Evolutionary conservation across 73 alveolate species (phyloP), one percentile per base, ranked within the genome.

Genomic region (Breviolum minutum): DNA sequence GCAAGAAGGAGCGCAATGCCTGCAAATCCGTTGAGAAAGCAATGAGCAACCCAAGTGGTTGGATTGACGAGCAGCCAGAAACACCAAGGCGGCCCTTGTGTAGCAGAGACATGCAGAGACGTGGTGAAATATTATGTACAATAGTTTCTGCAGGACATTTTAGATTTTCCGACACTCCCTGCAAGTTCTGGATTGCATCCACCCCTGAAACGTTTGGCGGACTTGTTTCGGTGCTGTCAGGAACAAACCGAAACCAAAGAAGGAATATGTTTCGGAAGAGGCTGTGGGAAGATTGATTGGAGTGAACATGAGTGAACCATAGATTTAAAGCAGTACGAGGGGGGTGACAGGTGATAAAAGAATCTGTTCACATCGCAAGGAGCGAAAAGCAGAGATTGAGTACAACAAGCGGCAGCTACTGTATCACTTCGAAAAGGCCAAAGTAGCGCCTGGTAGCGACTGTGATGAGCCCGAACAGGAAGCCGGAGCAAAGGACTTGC

Each of bases 351-450:
- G 54, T 40, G 54, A 40, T 40, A 40, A 40, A 40, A 40, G 54
- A 40, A 40, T 40, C 54, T 40, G 54, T 73, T 29, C 48, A 7
- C 86, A 6, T 30, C 27, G 20, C 20, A 29, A 91, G 97, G 97
- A 91, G 76, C 73, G 97, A 8, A 79, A 79, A 8, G 97, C 97
- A 8, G 88, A 91, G 77, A 91, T 91, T 54, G 97, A 91, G 77
- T 91, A 91, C 97, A 91, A 91, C 97, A 91, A 91, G 64, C 87
- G 97, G 63, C 97, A 91, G 64, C 97, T 91, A 26, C 77, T 91
- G 88, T 91, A 70, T 73, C 97, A 91, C 79, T 48, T 91, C 32
- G 93, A 84, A 61, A 84, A 84, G 93, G 93, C 93, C 93, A 84
- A 84, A 84, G 93, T 84, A 27, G n/a, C 60, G 93, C 93, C 76